phyloP scores from a whole-genome alignment of 257 asterid species.

The Penstemon eatonii region DNA sequence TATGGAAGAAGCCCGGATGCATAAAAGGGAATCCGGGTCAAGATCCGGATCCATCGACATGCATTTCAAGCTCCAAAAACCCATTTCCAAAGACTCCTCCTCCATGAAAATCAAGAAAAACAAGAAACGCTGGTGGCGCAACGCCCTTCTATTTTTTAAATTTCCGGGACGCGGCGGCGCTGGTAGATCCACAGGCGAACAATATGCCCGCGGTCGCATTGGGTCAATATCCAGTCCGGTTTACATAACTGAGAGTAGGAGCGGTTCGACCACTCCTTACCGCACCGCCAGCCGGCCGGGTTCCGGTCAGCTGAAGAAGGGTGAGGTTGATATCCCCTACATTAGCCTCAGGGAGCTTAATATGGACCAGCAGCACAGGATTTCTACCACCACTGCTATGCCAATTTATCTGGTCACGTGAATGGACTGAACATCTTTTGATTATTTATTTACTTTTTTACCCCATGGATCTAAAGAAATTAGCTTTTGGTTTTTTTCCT shows the following conservation, averaged over 20 bases:
- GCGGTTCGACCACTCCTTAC: slow-evolving; percentile 61
- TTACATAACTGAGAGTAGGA: slow-evolving; percentile 70
- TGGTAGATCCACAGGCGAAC: slow-evolving; percentile 14
- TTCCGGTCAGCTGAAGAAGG: slow-evolving; percentile 50
- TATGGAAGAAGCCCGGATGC: slow-evolving; percentile 71
- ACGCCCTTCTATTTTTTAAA: slow-evolving; percentile 58
- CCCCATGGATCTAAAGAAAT: neutral
- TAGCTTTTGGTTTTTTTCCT: slow-evolving; percentile 22
- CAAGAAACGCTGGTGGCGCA: slow-evolving; percentile 82
- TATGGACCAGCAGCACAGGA: slow-evolving; percentile 43
- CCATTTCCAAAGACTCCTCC: slow-evolving; percentile 45
- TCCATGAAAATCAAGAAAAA: slow-evolving; percentile 62
- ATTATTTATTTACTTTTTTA: neutral
- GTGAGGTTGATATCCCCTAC: slow-evolving; percentile 58
- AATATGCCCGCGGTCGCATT: slow-evolving; percentile 28
- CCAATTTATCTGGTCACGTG: slow-evolving; percentile 91
- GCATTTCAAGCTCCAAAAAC: slow-evolving; percentile 54
- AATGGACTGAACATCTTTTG: slow-evolving; percentile 17
- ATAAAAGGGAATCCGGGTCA: slow-evolving; percentile 36
- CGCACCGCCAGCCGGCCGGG: slow-evolving; percentile 49
- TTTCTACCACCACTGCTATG: slow-evolving; percentile 46
- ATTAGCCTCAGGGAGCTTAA: slow-evolving; percentile 69
- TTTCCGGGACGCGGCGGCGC: slow-evolving; percentile 37
- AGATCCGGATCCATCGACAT: slow-evolving; percentile 51
- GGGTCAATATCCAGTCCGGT: slow-evolving; percentile 67